A percentile compares a stretch with the other conserved stretches of the same genome.
phyloP scores from a whole-genome alignment of 768 basidiomycete species.

The Leucocoprinus sp. region DNA sequence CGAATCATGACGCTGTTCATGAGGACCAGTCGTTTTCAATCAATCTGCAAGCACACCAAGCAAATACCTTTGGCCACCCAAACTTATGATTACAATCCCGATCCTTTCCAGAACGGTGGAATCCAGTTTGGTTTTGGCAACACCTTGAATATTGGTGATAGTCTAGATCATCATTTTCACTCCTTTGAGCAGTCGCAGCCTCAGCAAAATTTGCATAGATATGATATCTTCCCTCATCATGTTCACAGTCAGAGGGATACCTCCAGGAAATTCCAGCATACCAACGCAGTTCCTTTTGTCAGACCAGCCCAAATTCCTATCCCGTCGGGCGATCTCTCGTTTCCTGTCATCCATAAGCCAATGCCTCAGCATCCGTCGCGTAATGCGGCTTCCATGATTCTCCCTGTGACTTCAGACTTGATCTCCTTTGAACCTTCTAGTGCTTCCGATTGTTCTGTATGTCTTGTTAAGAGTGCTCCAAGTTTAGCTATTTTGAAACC shows the following conservation, averaged over 20 bases:
- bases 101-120: slow-evolving; percentile 31
- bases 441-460: slow-evolving; percentile 51
- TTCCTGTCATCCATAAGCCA: slow-evolving; percentile 6
- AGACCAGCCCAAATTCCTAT: slow-evolving; percentile 11
- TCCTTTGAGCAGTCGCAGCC: slow-evolving; percentile 24
- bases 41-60: slow-evolving; percentile 22
- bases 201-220: slow-evolving; percentile 7
- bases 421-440: slow-evolving; percentile 11
- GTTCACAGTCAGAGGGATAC: slow-evolving; percentile 1
- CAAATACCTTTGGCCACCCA: slow-evolving; percentile 28
- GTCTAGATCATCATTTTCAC: slow-evolving; percentile 36
- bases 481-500: slow-evolving; percentile 63
- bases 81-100: slow-evolving; percentile 21
- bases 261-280: background rate
- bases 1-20: slow-evolving; percentile 23
- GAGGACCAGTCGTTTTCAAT: slow-evolving; percentile 31
- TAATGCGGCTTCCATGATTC: slow-evolving; percentile 1
- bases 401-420: slow-evolving; percentile 2
- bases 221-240: background rate
- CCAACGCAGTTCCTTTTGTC: background rate
- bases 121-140: slow-evolving; percentile 18
- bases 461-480: slow-evolving; percentile 34
- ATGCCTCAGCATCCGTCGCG: slow-evolving; percentile 2
- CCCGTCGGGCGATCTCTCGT: slow-evolving; percentile 12
- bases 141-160: slow-evolving; percentile 29